Base-by-base conservation (phyloP, 148 eudicot genomes). In the Nepenthes gracilis region DNA sequence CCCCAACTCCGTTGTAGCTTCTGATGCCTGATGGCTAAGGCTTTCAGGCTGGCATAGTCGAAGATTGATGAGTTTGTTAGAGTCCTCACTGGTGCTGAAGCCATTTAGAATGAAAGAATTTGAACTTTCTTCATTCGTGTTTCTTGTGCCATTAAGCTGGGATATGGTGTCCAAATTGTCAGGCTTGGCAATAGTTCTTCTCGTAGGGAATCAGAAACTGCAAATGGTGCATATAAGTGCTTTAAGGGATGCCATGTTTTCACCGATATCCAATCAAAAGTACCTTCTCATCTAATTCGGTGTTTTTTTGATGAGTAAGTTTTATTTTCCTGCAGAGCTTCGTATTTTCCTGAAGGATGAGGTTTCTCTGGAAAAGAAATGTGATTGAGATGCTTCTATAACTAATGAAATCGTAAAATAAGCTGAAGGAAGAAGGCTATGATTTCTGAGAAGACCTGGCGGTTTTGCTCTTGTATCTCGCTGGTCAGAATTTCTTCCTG, bases 311-410 rank as follows among this genome's bases (percentile, higher is more conserved):
- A 59, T 63, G 72, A 58, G 71, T 60, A 47, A 73, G 68, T 58
- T 75, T 72, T 70, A 83, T 83, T 80, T 88, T 88, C 78, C 81
- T 75, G 71, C 74, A 81, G 52, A 85, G 83, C 72, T 89, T 90
- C 47, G 74, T 11, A 43, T 89, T 89, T 68, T 89, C 86, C 64
- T 80, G 80, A 55, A 78, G 87, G 59, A 82, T 71, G 45, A 83
- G 70, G 53, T 51, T 65, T 33, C 88, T 88, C 97, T 86, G 75
- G 35, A 49, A 49, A 75, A 58, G 33, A 23, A 35, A 70, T 57
- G 33, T 32, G 49, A 35, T 49, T 34, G 57, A 9, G 35, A 1
- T 23, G 58, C 43, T 58, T 23, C 36, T 57, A 36, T 65, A 13
- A 58, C 50, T 9, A 38, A 13, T 34, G 33, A 0, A 54, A 23